Percentiles rank a stretch among this genome's conserved stretches.
Conservation (phyloP, 805 yeast species). For the Ogataea nakhonphanomensis region DNA sequence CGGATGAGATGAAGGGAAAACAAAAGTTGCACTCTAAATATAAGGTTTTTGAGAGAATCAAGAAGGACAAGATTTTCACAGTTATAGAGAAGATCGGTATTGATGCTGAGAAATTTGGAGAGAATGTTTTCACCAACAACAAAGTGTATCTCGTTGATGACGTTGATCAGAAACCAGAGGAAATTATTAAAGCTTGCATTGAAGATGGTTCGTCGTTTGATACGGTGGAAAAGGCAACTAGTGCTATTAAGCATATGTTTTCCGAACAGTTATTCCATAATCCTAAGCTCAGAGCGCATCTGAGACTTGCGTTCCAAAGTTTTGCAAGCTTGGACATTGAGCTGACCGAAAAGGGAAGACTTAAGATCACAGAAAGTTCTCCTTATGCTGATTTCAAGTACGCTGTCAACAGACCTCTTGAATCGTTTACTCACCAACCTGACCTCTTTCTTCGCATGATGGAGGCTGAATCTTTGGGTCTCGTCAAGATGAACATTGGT, state of each 20-base stretch:
- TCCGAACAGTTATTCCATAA: conserved; percentile 80
- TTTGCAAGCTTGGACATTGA: conserved; percentile 70
- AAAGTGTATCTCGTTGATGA: conserved; percentile 74
- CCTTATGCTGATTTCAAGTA: conserved; percentile 89
- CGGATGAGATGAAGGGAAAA: conserved; percentile 18
- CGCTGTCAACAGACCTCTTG: conserved; percentile 75
- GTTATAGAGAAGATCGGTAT: conserved; percentile 73
- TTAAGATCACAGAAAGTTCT: conserved; percentile 73
- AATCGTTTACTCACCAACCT: conserved; percentile 71
- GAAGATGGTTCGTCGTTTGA: conserved; percentile 44
- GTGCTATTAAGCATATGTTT: conserved; percentile 67
- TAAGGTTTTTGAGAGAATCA: conserved; percentile 63
- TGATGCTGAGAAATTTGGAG: conserved; percentile 76
- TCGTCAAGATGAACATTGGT: conserved; percentile 62
- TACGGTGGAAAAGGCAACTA: conserved; percentile 55
- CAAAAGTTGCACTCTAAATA: conserved; percentile 57
- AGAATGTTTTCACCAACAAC: conserved; percentile 65
- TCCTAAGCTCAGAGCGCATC: conserved; percentile 72
- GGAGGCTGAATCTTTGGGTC: conserved; percentile 81
- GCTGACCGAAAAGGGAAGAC: conserved; percentile 78
- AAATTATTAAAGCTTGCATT: conserved; percentile 43
- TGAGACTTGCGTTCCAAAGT: conserved; percentile 57
- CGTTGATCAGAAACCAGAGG: conserved; percentile 56
- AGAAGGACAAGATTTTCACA: conserved; percentile 57
- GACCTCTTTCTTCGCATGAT: conserved; percentile 85